These are phyloP conservation scores for Cryptococcus depauperatus DNA, from an alignment of 1,284 basidiomycete species.

Conservation along the genomic window DNA sequence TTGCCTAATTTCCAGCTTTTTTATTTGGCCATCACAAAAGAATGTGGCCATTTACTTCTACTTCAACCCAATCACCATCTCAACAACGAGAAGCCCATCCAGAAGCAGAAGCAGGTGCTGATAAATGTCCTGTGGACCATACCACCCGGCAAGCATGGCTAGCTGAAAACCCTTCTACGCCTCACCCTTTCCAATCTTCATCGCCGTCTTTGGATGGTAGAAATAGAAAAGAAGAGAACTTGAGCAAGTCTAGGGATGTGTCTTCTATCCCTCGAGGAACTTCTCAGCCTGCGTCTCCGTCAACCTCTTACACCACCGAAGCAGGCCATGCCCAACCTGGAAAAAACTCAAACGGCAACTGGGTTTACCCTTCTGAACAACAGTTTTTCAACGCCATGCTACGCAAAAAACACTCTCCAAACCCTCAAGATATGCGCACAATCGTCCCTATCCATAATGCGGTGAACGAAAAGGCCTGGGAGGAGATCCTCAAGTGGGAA, in stretches of 20 bases:
- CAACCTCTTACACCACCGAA: constrained; percentile 3
- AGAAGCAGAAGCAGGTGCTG: constrained; percentile 24
- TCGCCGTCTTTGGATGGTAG: constrained; percentile 16
- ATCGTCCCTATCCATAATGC: constrained; percentile 99
- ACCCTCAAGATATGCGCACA: constrained; percentile 79
- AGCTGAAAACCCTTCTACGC: constrained; percentile 23
- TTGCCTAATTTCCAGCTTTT: too few species aligned
- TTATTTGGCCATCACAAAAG: too few species aligned
- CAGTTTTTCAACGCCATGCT: constrained; percentile 96
- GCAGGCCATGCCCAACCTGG: constrained; percentile 4
- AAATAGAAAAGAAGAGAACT: too few species aligned
- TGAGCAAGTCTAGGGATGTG: constrained; percentile 58
- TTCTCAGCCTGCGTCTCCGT: constrained; percentile 8
- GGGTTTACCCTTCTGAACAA: constrained; percentile 97
- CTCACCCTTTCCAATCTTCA: constrained; percentile 30
- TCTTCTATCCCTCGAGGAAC: constrained; percentile 82
- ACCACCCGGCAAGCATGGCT: constrained; percentile 45
- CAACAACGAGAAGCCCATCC: not conserved
- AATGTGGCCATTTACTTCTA: constrained; percentile 23
- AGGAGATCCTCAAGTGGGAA: constrained; percentile 86
- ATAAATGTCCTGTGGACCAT: constrained; percentile 65
- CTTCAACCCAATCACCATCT: constrained; percentile 1
- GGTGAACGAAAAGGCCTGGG: constrained; percentile 95
- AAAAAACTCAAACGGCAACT: constrained; percentile 51
- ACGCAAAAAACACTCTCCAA: constrained; percentile 75